Evolutionary conservation across 1,139 yeast species (phyloP).

Genomic region (Taphrina communis): DNA sequence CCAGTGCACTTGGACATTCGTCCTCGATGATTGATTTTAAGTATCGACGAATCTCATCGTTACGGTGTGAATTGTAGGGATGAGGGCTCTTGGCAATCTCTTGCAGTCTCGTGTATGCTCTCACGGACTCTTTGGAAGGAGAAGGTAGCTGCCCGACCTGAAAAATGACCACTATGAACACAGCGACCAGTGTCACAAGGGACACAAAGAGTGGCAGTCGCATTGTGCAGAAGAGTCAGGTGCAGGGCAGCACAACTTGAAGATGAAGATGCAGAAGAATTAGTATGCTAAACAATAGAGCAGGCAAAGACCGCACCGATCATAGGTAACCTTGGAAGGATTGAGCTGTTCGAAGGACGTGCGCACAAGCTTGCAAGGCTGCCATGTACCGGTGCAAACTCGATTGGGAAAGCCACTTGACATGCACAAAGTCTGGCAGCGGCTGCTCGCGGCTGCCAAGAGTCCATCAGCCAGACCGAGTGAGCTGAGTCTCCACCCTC

Average conservation of each 20-base stretch:
- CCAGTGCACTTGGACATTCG: constrained; percentile 28
- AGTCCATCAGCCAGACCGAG: neutral
- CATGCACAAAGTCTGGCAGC: neutral
- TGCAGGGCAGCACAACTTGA: too few species aligned
- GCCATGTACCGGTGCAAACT: too few species aligned
- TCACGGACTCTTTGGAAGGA: constrained; percentile 20
- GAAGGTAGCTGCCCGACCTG: constrained; percentile 26
- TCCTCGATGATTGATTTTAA: constrained; percentile 52
- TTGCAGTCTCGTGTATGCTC: constrained; percentile 36
- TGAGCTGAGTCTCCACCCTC: neutral
- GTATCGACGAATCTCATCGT: constrained; percentile 76
- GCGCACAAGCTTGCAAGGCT: too few species aligned
- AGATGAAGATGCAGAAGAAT: too few species aligned
- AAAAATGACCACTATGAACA: constrained; percentile 31
- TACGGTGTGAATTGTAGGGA: constrained; percentile 77
- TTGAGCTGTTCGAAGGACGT: too few species aligned
- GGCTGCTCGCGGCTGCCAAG: neutral
- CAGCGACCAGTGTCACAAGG: constrained; percentile 29
- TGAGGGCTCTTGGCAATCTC: constrained; percentile 68
- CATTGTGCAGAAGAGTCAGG: constrained; percentile 9
- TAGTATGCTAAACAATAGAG: too few species aligned
- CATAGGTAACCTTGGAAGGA: too few species aligned
- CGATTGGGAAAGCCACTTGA: neutral
- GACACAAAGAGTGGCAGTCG: constrained; percentile 32
- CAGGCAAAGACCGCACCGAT: too few species aligned